phyloP scores from a whole-genome alignment of 768 basidiomycete species.

The Tricholoma flavovirens region DNA sequence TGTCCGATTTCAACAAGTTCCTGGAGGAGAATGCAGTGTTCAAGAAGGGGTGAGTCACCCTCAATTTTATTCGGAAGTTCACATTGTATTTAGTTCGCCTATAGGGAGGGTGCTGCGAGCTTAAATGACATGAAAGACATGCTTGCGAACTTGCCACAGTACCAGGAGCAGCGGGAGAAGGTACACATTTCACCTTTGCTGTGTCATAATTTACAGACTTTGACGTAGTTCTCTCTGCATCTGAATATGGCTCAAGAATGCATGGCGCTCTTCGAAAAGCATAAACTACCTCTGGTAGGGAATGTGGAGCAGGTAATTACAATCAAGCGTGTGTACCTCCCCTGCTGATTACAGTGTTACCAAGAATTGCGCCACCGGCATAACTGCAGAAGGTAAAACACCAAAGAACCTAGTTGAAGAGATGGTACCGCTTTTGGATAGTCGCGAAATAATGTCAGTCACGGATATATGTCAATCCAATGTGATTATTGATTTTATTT shows the following conservation, averaged over 20 bases:
- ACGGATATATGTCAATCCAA: neutral
- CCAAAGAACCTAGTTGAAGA: conserved; percentile 95
- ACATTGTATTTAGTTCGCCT: conserved; percentile 4
- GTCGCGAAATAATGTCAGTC: conserved; percentile 73
- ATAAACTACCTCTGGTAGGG: conserved; percentile 76
- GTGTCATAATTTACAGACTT: neutral
- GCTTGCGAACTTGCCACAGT: conserved; percentile 92
- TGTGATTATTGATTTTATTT: conserved; percentile 1
- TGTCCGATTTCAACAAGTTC: conserved; percentile 94
- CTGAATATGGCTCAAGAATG: conserved; percentile 97
- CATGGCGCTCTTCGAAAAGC: conserved; percentile 88
- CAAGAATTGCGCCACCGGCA: conserved; percentile 90
- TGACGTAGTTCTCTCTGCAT: conserved; percentile 85
- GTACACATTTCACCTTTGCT: conserved; percentile 28
- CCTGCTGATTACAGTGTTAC: neutral
- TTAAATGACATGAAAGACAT: conserved; percentile 99
- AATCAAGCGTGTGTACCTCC: neutral
- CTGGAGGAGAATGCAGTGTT: conserved; percentile 93
- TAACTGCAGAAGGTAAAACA: conserved; percentile 88
- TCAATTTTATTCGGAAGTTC: conserved; percentile 1
- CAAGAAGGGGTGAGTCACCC: conserved; percentile 65
- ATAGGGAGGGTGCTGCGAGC: conserved; percentile 74
- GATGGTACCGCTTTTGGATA: conserved; percentile 95
- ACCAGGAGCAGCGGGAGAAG: conserved; percentile 93
- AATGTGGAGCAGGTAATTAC: conserved; percentile 79